phyloP scores from a whole-genome alignment of 2,329 filamentous ascomycete species.

The Aureobasidium leucospermi region DNA sequence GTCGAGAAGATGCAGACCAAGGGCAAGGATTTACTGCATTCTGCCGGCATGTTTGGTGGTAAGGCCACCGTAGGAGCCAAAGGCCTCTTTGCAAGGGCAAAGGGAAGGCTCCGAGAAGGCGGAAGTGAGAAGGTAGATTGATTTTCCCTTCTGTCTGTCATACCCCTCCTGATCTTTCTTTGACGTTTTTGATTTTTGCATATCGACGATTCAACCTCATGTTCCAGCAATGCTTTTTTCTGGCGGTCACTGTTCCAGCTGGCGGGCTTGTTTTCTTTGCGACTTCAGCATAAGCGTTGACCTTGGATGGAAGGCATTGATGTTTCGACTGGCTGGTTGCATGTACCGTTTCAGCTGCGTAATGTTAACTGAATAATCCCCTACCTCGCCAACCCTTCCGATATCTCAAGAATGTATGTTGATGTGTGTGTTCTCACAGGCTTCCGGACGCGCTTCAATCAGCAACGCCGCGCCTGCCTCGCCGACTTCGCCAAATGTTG shows the following conservation, averaged over 20 bases:
- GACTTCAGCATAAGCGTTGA: constrained; percentile 12
- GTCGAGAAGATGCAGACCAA: constrained; percentile 58
- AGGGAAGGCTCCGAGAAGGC: constrained; percentile 67
- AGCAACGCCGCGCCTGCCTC: constrained; percentile 10
- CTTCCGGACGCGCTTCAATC: constrained; percentile 7
- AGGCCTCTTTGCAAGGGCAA: constrained; percentile 83
- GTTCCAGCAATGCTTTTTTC: neutral
- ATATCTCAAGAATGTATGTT: constrained; percentile 13
- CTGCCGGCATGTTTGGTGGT: constrained; percentile 63
- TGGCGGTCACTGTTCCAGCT: neutral
- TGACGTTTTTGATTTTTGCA: neutral
- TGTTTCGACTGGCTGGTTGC: constrained; percentile 2
- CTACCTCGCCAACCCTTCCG: neutral
- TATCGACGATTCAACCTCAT: neutral
- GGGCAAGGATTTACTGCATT: constrained; percentile 82
- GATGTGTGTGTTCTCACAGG: constrained; percentile 10
- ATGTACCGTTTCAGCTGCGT: constrained; percentile 13
- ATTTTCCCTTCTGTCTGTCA: constrained; percentile 44
- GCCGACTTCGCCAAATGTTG: neutral
- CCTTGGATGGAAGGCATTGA: constrained; percentile 12
- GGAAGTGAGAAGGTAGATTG: constrained; percentile 76
- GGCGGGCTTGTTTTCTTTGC: constrained; percentile 1
- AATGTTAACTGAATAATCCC: constrained; percentile 12
- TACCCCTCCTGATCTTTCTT: constrained; percentile 16
- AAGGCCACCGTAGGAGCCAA: constrained; percentile 76